Base-by-base conservation (phyloP, 805 yeast species). In the Yamadazyma insecticola region DNA sequence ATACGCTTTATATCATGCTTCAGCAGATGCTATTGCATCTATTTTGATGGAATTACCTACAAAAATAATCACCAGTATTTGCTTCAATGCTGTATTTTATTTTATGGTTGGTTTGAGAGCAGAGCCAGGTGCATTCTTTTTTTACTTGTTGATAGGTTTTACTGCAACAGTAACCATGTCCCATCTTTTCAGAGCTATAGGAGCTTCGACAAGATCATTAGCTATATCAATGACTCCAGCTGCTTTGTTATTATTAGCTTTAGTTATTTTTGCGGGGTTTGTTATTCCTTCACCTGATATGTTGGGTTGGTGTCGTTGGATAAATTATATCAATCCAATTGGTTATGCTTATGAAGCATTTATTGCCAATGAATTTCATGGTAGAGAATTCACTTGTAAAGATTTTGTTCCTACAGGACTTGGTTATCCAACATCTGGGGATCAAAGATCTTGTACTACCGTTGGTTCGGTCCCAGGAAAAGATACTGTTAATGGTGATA, bases 1-100 rank as follows among this genome's bases (percentile, higher is more conserved):
- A 26, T 84, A 79, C 43, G 78, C 86, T 0, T 69, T 83, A 35
- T 85, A 81, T 52, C 78, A 78, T 36, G 89, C 90, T 2, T 69
- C 86, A 9, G 77, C 85, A 2, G 90, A 83, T 49, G 82, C 87
- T 1, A 43, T 83, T 5, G 80, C 85, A 0, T 63, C 76, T 3
- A 63, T 78, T 27, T 35, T 79, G 4, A 68, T 85, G 2, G 81
- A 76, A 29, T 53, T 83, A 38, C 89, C 90, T 2, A 64, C 74
- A 32, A 81, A 82, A 55, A 37, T 64, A 3, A 36, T 48, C 12
- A 50, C 53, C 48, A 54, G 63, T 6, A 36, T 50, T 12, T 37
- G 48, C 12, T 60, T 61, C 42, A 55, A 59, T 33, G 33, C 60
- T 33, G 45, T 52, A 8, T 47, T 57, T 32, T 61, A 61, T 39